phyloP scores from a whole-genome alignment of 2,329 filamentous ascomycete species.

The Cytospora schulzeri region DNA sequence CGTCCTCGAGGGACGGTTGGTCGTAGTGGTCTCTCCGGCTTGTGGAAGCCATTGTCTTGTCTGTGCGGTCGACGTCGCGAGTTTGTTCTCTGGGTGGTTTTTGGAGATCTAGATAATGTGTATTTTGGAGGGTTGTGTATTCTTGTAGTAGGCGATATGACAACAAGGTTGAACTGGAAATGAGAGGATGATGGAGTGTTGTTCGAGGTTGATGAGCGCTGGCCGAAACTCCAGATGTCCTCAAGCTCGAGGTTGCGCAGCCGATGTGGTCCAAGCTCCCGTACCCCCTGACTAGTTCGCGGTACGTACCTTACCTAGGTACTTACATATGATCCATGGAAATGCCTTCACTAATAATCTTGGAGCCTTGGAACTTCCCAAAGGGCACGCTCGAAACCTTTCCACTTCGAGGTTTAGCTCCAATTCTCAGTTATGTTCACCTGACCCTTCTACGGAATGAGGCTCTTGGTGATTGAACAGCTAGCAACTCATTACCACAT shows the following conservation, averaged over 20 bases:
- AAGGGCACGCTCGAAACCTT: too few species aligned
- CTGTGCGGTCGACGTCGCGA: conserved; percentile 14
- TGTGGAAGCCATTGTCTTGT: conserved; percentile 51
- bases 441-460: too few species aligned
- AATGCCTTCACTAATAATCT: too few species aligned
- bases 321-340: too few species aligned
- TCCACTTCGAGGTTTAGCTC: too few species aligned
- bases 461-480: too few species aligned
- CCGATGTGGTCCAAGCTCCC: conserved; percentile 35
- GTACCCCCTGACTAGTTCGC: conserved; percentile 13
- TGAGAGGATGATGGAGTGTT: neutral
- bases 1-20: conserved; percentile 59
- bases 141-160: neutral
- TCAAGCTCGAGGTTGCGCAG: conserved; percentile 26
- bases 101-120: neutral
- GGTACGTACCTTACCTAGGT: conserved; percentile 11
- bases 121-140: neutral
- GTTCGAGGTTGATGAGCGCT: conserved; percentile 19
- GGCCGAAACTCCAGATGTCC: conserved; percentile 35
- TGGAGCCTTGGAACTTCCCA: too few species aligned
- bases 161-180: neutral
- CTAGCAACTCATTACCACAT: too few species aligned
- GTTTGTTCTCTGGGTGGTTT: neutral
- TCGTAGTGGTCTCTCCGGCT: conserved; percentile 59
- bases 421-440: too few species aligned